Evolutionary conservation across 169 alveolate genomes (phyloP).

Genomic region (Plasmodium berghei): DNA sequence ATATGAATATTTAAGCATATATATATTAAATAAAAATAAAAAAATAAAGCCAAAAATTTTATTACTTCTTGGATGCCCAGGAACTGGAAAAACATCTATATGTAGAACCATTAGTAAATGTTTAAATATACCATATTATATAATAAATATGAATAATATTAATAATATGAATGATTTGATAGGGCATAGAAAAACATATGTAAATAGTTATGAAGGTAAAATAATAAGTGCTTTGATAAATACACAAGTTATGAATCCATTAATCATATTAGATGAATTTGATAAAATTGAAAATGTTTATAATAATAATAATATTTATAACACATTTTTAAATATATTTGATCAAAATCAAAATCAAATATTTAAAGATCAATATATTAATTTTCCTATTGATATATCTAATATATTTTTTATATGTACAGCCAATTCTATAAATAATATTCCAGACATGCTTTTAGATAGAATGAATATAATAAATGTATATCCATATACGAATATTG

Average conservation of each 20-base stretch:
- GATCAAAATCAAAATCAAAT: constrained; percentile 92
- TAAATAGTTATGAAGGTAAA: constrained; percentile 97
- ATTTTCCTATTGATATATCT: constrained; percentile 91
- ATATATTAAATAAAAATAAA: constrained; percentile 75
- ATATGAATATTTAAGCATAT: constrained; percentile 94
- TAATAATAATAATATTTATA: constrained; percentile 87
- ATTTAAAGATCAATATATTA: constrained; percentile 84
- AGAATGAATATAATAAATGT: constrained; percentile 95
- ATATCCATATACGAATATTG: constrained; percentile 92
- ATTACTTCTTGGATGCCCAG: constrained; percentile 97
- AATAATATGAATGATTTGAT: constrained; percentile 94
- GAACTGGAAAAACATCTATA: constrained; percentile 97
- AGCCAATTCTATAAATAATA: constrained; percentile 93
- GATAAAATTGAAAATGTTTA: constrained; percentile 89
- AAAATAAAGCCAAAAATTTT: constrained; percentile 92
- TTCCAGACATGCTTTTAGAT: constrained; percentile 93
- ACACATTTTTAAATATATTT: constrained; percentile 93
- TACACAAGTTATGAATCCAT: constrained; percentile 91
- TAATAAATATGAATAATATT: constrained; percentile 93
- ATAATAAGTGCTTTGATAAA: constrained; percentile 87
- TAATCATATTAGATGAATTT: constrained; percentile 93
- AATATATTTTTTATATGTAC: constrained; percentile 94
- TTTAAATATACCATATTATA: constrained; percentile 89
- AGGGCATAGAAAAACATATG: constrained; percentile 96
- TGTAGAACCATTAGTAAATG: constrained; percentile 93